Evolutionary conservation across 441 rosid species (phyloP).

Genomic region (Hypseocharis bilobata): DNA sequence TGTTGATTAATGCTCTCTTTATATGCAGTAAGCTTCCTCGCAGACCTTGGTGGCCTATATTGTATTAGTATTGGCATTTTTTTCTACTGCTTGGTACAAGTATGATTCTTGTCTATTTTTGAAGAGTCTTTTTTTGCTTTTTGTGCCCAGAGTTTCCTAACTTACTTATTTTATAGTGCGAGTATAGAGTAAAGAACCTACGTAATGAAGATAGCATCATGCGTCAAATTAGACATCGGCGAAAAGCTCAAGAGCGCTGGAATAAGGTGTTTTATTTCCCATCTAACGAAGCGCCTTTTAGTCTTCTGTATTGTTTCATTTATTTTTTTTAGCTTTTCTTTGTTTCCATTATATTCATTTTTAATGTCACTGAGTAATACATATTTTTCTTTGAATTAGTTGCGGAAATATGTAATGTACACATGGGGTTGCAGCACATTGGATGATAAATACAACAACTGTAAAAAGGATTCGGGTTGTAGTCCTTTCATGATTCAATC

Average conservation of each 20-base stretch:
- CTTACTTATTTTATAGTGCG: constrained; percentile 44
- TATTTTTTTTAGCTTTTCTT: constrained; percentile 1
- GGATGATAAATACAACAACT: constrained; percentile 32
- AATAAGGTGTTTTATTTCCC: constrained; percentile 50
- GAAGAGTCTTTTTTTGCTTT: constrained; percentile 5
- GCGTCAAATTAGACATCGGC: constrained; percentile 52
- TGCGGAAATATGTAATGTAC: constrained; percentile 84
- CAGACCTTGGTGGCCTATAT: constrained; percentile 94
- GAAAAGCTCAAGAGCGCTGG: constrained; percentile 76
- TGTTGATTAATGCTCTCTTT: constrained; percentile 13
- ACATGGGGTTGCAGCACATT: constrained; percentile 56
- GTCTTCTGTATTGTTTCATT: no score
- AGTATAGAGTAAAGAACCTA: constrained; percentile 70
- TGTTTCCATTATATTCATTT: constrained; percentile 1
- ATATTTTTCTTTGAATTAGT: constrained; percentile 34
- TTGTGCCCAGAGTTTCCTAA: constrained; percentile 2
- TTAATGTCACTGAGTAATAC: constrained; percentile 14
- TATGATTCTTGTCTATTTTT: constrained; percentile 28
- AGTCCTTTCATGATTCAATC: constrained; percentile 32
- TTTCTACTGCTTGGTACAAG: constrained; percentile 84
- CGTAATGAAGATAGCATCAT: constrained; percentile 69
- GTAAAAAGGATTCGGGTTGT: constrained; percentile 27
- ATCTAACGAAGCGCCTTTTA: constrained; percentile 1
- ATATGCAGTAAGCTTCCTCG: constrained; percentile 89
- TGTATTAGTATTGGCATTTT: constrained; percentile 85